Percentiles rank a stretch among this genome's conserved stretches.
These are phyloP conservation scores for Magnusiomyces tetraspermus DNA, from an alignment of 1,139 yeast species.

Conservation along the genomic window DNA sequence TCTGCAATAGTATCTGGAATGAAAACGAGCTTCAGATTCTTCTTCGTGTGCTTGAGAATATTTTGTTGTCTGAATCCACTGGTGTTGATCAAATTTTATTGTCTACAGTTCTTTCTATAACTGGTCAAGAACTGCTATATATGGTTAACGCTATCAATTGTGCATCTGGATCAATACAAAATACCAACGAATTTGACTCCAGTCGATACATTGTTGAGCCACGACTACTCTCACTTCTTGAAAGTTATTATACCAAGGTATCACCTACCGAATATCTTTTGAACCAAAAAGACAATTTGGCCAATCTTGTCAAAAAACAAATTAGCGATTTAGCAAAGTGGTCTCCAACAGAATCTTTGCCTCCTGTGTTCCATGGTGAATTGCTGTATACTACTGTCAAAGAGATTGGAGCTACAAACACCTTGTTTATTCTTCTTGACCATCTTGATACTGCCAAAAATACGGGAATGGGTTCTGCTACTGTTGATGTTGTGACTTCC, in stretches of 20 bases:
- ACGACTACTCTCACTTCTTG: conserved; percentile 9
- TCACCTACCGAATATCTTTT: conserved; percentile 1
- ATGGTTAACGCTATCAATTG: conserved; percentile 16
- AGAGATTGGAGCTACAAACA: conserved; percentile 49
- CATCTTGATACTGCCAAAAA: conserved; percentile 21
- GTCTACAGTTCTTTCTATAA: conserved; percentile 28
- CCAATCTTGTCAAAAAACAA: conserved; percentile 21
- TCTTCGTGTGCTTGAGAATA: conserved; percentile 29
- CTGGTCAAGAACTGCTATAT: conserved; percentile 25
- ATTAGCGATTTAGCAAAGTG: conserved; percentile 21
- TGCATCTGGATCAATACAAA: conserved; percentile 11
- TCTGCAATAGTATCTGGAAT: conserved; percentile 35
- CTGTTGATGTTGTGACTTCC: not conserved
- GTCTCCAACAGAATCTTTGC: conserved; percentile 21
- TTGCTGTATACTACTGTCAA: conserved; percentile 41
- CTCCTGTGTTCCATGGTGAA: conserved; percentile 37
- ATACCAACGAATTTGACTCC: not conserved
- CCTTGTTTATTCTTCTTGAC: conserved; percentile 21
- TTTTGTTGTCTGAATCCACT: conserved; percentile 31
- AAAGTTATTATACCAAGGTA: conserved; percentile 7
- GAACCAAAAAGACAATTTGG: conserved; percentile 1
- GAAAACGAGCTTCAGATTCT: conserved; percentile 25
- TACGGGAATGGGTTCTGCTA: not conserved
- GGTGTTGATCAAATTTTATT: conserved; percentile 36
- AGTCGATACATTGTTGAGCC: conserved; percentile 13